Percentiles rank a stretch among this genome's conserved stretches.
phyloP scores from a whole-genome alignment of 805 yeast species.

The Wickerhamiella kazuoi region DNA sequence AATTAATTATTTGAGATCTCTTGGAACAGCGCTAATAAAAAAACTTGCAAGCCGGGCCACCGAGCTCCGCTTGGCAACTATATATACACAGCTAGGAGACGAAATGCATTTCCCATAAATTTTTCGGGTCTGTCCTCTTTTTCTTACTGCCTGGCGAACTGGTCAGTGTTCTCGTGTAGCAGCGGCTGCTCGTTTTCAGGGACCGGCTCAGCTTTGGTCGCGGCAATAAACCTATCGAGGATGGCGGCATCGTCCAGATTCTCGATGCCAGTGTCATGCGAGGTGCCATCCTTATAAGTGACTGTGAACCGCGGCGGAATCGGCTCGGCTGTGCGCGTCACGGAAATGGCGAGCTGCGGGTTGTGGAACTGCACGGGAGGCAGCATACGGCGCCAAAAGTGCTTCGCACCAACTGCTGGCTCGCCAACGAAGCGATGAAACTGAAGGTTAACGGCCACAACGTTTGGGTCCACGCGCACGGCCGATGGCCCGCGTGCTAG shows the following conservation, averaged over 20 bases:
- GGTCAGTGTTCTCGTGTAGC: neutral
- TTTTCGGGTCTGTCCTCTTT: no score
- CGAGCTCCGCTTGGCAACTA: no score
- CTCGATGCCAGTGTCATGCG: slow-evolving; percentile 35
- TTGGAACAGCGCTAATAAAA: no score
- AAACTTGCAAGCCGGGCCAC: no score
- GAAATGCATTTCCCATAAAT: no score
- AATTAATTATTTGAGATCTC: no score
- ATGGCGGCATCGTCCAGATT: slow-evolving; percentile 34
- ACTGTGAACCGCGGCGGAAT: slow-evolving; percentile 32
- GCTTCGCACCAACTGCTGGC: slow-evolving; percentile 22
- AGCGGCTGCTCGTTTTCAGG: slow-evolving; percentile 23
- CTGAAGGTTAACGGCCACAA: slow-evolving; percentile 13
- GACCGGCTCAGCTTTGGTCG: slow-evolving; percentile 35
- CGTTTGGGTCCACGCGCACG: slow-evolving; percentile 13
- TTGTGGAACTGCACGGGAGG: slow-evolving; percentile 73
- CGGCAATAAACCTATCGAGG: slow-evolving; percentile 34
- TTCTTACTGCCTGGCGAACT: no score
- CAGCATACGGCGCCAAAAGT: slow-evolving; percentile 56
- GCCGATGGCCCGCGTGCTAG: slow-evolving; percentile 19
- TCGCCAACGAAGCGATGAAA: slow-evolving; percentile 10
- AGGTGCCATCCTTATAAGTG: slow-evolving; percentile 24
- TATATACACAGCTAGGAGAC: no score
- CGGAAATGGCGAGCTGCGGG: slow-evolving; percentile 46
- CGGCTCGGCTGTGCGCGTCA: slow-evolving; percentile 34